Conservation (phyloP, 1,284 basidiomycete species). For the Moesziomyces aphidis region DNA sequence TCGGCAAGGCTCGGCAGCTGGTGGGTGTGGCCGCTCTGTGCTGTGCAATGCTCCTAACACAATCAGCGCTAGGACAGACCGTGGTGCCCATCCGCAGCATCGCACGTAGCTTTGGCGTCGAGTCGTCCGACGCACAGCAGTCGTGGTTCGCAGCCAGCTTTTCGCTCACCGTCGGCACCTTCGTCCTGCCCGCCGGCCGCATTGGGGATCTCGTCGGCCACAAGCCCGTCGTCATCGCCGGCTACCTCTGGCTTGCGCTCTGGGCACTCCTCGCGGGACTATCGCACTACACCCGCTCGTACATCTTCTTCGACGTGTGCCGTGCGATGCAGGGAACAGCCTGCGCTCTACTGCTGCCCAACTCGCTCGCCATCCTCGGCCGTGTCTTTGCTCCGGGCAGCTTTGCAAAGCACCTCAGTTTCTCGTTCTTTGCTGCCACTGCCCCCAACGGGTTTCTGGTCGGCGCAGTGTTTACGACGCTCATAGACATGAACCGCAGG, state of each 20-base stretch:
- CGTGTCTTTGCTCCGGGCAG: constrained; percentile 42
- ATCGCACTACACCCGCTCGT: constrained; percentile 36
- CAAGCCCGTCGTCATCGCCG: constrained; percentile 44
- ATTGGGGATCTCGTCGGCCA: constrained; percentile 55
- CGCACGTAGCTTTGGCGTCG: constrained; percentile 33
- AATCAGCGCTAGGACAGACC: constrained; percentile 39
- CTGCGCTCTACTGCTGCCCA: constrained; percentile 52
- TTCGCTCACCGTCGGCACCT: constrained; percentile 55
- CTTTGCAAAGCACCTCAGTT: constrained; percentile 43
- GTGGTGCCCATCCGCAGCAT: constrained; percentile 32
- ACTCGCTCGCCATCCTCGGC: constrained; percentile 52
- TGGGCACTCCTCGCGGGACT: constrained; percentile 50
- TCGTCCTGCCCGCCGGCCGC: constrained; percentile 55
- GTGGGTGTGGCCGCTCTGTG: constrained; percentile 29
- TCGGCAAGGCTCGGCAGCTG: constrained; percentile 33
- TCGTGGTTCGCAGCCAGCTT: constrained; percentile 57
- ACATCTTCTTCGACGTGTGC: constrained; percentile 56
- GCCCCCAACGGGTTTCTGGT: constrained; percentile 58
- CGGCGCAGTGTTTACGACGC: constrained; percentile 40
- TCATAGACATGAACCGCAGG: constrained; percentile 22
- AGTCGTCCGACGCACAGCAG: constrained; percentile 20
- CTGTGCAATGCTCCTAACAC: constrained; percentile 47
- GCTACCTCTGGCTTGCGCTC: constrained; percentile 36
- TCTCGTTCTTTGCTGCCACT: constrained; percentile 50
- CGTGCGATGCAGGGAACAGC: constrained; percentile 56